Evolutionary conservation across 331 rosid genomes (phyloP), one percentile per base, ranked within the genome.

Genomic region (Malus hybrid): DNA sequence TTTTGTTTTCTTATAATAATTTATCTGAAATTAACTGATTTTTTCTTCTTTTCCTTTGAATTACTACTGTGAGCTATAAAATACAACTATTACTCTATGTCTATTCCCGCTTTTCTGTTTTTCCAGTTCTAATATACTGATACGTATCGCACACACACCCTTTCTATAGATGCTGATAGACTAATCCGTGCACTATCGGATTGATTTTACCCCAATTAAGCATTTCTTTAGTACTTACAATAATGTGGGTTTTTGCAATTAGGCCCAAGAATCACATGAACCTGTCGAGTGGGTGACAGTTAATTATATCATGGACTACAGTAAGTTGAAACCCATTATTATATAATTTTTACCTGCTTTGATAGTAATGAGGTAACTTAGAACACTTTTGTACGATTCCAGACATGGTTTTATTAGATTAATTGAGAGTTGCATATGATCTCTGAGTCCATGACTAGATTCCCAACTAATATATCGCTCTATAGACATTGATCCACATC

Each of bases 251-350:
- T 63, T 52, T 75, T 81, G 83, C 22, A 62, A 62, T 62, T 62
- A 14, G 36, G 39, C 39, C 36, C 83, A 76, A 79, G 3, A 75
- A 56, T 68, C 78, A 76, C 74, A 63, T 81, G 39, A 46, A 6
- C 63, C 58, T 82, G 78, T 76, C 86, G 63, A 73, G 66, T 67
- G 24, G 36, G 58, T 57, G 75, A 75, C 60, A 57, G 24, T 65
- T 28, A 32, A 44, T 58, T 26, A 36, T 36, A 46, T 73, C 4
- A 52, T 52, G 20, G 56, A 16, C 20, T 50, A 15, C 56, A 50
- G 20, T 50, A 16, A 48, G 10, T 36, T 24, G 60, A 24, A 33
- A 32, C 65, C 8, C 24, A 39, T 22, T 9, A 7, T 39, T 24
- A 9, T 39, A 18, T 16, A 18, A 14, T 15, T 32, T 32, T 18